Evolutionary conservation across 768 basidiomycete species (phyloP).

Genomic region (Leccinum variicolor): DNA sequence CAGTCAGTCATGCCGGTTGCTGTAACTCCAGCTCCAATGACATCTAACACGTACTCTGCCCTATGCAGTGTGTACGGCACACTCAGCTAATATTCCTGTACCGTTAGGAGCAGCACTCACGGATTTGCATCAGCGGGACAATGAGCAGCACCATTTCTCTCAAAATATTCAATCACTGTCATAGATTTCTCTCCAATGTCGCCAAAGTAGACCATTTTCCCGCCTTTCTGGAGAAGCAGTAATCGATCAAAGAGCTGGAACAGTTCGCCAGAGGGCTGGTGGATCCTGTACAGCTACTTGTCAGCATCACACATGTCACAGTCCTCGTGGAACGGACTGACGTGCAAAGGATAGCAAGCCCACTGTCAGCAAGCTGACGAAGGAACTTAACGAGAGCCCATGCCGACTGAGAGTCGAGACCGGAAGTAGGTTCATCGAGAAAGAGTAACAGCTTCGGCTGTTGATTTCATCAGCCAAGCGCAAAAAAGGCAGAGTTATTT

Average conservation of each 20-base stretch:
- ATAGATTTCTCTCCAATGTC: slow-evolving; percentile 26
- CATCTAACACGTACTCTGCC: slow-evolving; percentile 48
- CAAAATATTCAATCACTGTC: slow-evolving; percentile 21
- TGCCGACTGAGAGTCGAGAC: slow-evolving; percentile 50
- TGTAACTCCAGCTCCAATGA: slow-evolving; percentile 56
- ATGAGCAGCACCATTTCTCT: slow-evolving; percentile 19
- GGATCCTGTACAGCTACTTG: slow-evolving; percentile 8
- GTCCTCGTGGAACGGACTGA: slow-evolving; percentile 22
- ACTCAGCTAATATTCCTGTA: not conserved
- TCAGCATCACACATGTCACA: not conserved
- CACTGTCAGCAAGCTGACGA: slow-evolving; percentile 49
- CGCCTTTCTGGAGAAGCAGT: slow-evolving; percentile 48
- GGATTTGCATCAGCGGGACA: slow-evolving; percentile 23
- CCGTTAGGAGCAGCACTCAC: slow-evolving; percentile 6
- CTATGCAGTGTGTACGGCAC: slow-evolving; percentile 17
- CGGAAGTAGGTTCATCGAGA: slow-evolving; percentile 60
- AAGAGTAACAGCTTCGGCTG: slow-evolving; percentile 49
- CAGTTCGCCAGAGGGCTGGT: slow-evolving; percentile 43
- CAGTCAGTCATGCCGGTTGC: slow-evolving; percentile 44
- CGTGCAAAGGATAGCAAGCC: slow-evolving; percentile 57
- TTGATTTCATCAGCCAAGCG: not conserved
- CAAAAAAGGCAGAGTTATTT: not conserved
- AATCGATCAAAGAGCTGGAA: slow-evolving; percentile 53
- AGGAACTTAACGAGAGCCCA: slow-evolving; percentile 50
- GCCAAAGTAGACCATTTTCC: slow-evolving; percentile 69